Base-by-base conservation (phyloP, 352 stramenopile species). In the Globisporangium nodosum region DNA sequence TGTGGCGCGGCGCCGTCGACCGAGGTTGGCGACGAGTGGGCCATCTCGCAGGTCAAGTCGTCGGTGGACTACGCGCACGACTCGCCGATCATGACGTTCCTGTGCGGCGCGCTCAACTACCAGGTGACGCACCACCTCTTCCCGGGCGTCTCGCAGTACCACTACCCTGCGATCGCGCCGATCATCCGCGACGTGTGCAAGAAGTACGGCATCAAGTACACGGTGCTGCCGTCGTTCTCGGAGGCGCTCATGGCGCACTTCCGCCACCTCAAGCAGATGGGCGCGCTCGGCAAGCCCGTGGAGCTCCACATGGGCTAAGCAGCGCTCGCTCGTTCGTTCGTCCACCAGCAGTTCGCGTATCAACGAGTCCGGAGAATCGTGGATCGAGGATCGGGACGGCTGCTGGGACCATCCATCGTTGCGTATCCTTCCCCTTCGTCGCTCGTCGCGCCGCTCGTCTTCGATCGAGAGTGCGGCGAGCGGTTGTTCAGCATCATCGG, bases 51-150 rank as follows among this genome's bases (percentile, higher is more conserved):
- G 74, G 81, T 98, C 61, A 96, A 97, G 76, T 97, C 94, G 49
- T 94, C 85, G 52, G 94, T 97, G 52, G 96, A 98, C 71, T 98
- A 98, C 74, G 76, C 69, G 48, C 79, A 96, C 60, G 73, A 78
- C 50, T 94, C 77, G 60, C 63, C 68, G 45, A 15, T 97, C 24
- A 90, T 87, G 54, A 88, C 97, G 49, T 98, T 98, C 74, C 70
- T 97, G n/a, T 83, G 93, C 39, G 96, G 94, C 59, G 97, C 87
- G 60, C 79, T 99, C 18, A 99, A 99, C 78, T 98, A 99, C 70
- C 96, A 99, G 70, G 92, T 98, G 64, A 96, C 97, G 61, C 85
- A 94, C 71, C 85, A 95, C 71, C 66, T 95, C 49, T 95, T 92
- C 90, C 97, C 81, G 56, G 96, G 81, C 54, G 94, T 79, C 92